phyloP scores from a whole-genome alignment of 2,329 filamentous ascomycete species.

The Microdochium paspali region DNA sequence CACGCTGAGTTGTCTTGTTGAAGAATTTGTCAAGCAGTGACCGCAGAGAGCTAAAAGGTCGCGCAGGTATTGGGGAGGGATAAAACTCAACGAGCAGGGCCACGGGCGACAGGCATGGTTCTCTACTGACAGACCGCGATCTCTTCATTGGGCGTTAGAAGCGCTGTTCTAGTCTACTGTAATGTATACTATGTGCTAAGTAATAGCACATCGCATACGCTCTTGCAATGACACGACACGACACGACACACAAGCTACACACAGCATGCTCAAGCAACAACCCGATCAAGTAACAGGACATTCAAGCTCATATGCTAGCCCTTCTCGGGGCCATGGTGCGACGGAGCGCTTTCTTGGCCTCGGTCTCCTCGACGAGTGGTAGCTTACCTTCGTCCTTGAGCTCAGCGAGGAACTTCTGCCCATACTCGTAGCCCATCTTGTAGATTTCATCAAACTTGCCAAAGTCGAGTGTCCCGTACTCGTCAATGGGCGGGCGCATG shows the following conservation, averaged over 20 bases:
- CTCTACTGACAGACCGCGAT: no score
- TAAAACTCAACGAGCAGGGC: no score
- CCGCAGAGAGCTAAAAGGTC: no score
- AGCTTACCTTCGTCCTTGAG: conserved; percentile 72
- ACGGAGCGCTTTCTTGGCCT: conserved; percentile 66
- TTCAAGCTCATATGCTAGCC: conserved; percentile 61
- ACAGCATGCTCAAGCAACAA: background rate
- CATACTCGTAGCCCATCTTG: conserved; percentile 77
- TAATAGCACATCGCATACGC: no score
- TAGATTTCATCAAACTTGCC: conserved; percentile 98
- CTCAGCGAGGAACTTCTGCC: conserved; percentile 67
- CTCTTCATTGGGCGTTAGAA: no score
- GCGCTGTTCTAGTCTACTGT: no score
- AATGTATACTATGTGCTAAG: no score
- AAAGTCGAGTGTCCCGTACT: conserved; percentile 91
- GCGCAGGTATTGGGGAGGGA: no score
- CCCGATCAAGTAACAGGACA: background rate
- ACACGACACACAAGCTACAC: background rate
- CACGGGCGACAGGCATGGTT: no score
- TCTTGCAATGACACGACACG: no score
- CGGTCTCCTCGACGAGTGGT: conserved; percentile 59
- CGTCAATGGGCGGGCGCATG: conserved; percentile 90
- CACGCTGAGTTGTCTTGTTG: no score
- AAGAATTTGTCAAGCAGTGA: no score
- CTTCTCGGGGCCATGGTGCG: conserved; percentile 72